Conservation (phyloP, 2,329 filamentous ascomycete species). For the Colletotrichum sp. region DNA sequence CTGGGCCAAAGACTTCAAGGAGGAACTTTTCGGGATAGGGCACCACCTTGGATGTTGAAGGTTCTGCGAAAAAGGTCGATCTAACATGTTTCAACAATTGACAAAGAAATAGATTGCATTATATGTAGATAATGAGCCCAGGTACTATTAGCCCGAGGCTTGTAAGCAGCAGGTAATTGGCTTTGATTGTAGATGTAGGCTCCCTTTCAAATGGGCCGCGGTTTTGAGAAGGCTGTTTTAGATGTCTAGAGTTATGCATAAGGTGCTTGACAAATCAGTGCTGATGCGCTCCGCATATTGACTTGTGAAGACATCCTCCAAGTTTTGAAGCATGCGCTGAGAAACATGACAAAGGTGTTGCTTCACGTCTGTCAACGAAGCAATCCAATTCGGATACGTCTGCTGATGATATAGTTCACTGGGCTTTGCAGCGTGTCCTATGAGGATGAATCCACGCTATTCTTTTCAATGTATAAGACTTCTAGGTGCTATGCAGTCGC, state of each 20-base stretch:
- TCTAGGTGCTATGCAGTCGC: too few relatives aligned
- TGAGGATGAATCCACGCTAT: background rate
- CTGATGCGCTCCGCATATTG: background rate
- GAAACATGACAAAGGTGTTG: background rate
- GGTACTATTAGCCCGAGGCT: background rate
- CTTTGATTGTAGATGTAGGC: background rate
- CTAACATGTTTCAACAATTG: background rate
- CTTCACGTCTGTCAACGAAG: rapidly evolving
- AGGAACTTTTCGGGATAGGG: background rate
- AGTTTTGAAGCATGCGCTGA: background rate
- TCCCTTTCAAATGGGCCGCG: rapidly evolving
- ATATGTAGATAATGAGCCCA: background rate
- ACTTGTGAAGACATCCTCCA: background rate
- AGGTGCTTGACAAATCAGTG: background rate
- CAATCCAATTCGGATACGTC: background rate
- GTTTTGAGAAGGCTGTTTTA: too few relatives aligned
- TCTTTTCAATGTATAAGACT: background rate
- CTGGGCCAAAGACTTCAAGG: slow-evolving; percentile 2
- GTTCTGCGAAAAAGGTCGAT: background rate
- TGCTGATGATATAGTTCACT: background rate
- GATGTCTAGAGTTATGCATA: background rate
- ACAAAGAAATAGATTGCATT: background rate
- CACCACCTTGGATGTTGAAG: slow-evolving; percentile 16
- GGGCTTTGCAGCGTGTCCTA: background rate
- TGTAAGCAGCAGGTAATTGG: background rate